Evolutionary conservation across 768 basidiomycete species (phyloP), one percentile per base, ranked within the genome.

Genomic region (Arthromyces matolae): DNA sequence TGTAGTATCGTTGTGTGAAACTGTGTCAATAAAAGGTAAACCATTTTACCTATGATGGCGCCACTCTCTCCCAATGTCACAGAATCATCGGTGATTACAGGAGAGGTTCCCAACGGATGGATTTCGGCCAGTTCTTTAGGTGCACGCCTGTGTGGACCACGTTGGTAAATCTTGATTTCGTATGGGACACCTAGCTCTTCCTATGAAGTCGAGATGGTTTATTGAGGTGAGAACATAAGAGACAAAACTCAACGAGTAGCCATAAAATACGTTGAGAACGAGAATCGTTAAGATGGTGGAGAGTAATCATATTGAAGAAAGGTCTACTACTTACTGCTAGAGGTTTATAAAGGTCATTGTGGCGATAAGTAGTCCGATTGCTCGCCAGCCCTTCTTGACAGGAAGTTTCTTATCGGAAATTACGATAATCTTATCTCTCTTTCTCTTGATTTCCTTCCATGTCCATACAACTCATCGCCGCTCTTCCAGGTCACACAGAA

Each of bases 401-500:
- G n/a, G n/a, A n/a, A n/a, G n/a, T n/a, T n/a, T n/a, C n/a, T n/a
- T n/a, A n/a, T n/a, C n/a, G n/a, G n/a, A n/a, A n/a, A n/a, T n/a
- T n/a, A n/a, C n/a, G 38, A 43, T 43, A 22, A 46, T 46, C 45
- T 46, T 46, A 37, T 37, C 45, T 46, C 8, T 1, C 35, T n/a
- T 36, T 37, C 24, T 32, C 24, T 28, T 19, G 6, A 42, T 49
- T 23, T 16, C 40, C 18, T 40, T 36, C n/a, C 27, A 28, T 39
- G 13, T 41, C 53, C 64, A 5, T 62, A 64, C 56, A 58, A 58
- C 40, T 54, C 16, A 41, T 73, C 34, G 66, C 70, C 47, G 63
- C 70, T 41, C 62, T 75, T 24, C 37, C 61, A 76, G 89, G 85
- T 7, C 93, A 96, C 64, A 75, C 82, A 24, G 91, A 93, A 53